A percentile compares a stretch with the other conserved stretches of the same genome.
phyloP scores from a whole-genome alignment of 805 yeast species.

The Hanseniaspora lindneri region DNA sequence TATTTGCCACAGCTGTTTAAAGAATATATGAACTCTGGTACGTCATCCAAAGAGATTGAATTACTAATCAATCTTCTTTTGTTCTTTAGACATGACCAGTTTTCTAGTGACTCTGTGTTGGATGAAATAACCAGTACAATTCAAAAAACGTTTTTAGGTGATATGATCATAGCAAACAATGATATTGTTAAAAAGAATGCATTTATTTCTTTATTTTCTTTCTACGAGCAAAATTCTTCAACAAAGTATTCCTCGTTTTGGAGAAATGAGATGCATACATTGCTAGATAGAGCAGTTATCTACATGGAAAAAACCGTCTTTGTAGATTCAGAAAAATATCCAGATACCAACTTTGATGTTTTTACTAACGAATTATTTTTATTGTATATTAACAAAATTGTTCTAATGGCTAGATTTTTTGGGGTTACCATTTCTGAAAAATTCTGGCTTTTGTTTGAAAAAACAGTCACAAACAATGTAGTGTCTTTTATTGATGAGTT shows the following conservation, averaged over 20 bases:
- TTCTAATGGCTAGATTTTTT: slow-evolving; percentile 24
- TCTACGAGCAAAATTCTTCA: neutral
- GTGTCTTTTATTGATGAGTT: slow-evolving; percentile 8
- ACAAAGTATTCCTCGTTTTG: neutral
- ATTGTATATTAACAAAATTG: slow-evolving; percentile 25
- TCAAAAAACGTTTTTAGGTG: neutral
- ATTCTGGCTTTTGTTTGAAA: slow-evolving; percentile 18
- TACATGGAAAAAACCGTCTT: neutral
- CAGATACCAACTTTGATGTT: neutral
- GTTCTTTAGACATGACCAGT: neutral
- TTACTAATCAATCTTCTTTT: slow-evolving; percentile 10
- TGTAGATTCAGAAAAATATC: neutral
- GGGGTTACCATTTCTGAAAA: slow-evolving; percentile 22
- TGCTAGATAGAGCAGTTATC: neutral
- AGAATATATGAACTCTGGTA: slow-evolving; percentile 17
- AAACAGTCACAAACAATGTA: slow-evolving; percentile 18
- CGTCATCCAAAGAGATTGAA: slow-evolving; percentile 14
- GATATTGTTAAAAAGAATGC: neutral
- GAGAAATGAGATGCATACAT: neutral
- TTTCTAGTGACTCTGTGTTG: neutral
- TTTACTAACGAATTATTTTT: slow-evolving; percentile 15
- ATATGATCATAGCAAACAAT: neutral
- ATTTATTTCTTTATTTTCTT: neutral
- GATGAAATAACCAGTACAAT: neutral
- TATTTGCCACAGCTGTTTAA: slow-evolving; percentile 15